Conservation (phyloP, 768 basidiomycete genomes). For the Lyophyllum shimeji region DNA sequence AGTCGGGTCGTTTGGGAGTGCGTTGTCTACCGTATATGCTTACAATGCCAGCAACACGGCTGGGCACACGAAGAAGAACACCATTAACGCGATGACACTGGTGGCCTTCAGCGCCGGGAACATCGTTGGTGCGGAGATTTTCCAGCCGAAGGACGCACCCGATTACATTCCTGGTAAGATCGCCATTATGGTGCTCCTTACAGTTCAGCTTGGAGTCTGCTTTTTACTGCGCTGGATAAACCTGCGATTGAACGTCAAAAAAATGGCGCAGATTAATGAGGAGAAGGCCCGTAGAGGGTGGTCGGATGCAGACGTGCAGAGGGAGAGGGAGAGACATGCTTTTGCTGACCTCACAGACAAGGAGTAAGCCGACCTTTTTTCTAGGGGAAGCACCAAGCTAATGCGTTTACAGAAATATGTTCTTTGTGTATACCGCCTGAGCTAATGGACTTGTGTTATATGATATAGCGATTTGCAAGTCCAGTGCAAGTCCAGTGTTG, state of each 20-base stretch:
- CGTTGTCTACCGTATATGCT: constrained; percentile 58
- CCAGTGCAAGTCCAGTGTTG: too few relatives aligned
- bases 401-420: constrained; percentile 45
- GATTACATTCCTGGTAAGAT: constrained; percentile 67
- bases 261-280: constrained; percentile 37
- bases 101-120: constrained; percentile 57
- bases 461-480: too few relatives aligned
- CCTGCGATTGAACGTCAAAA: constrained; percentile 50
- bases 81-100: constrained; percentile 61
- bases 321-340: constrained; percentile 58
- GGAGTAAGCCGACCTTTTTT: constrained; percentile 39
- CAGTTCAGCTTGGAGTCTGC: constrained; percentile 48
- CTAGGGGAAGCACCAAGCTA: constrained; percentile 1
- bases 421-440: constrained; percentile 58
- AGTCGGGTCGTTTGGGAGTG: constrained; percentile 57
- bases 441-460: too few relatives aligned
- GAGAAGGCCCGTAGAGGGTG: constrained; percentile 49
- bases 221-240: constrained; percentile 55
- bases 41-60: constrained; percentile 66
- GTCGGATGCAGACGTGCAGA: constrained; percentile 56
- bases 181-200: constrained; percentile 60
- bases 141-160: constrained; percentile 61
- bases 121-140: constrained; percentile 62
- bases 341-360: constrained; percentile 66
- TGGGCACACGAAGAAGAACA: constrained; percentile 69